A percentile compares a stretch with the other conserved stretches of the same genome.
Conservation (phyloP, 768 basidiomycete species). For the Strobilomyces echinocephalus region DNA sequence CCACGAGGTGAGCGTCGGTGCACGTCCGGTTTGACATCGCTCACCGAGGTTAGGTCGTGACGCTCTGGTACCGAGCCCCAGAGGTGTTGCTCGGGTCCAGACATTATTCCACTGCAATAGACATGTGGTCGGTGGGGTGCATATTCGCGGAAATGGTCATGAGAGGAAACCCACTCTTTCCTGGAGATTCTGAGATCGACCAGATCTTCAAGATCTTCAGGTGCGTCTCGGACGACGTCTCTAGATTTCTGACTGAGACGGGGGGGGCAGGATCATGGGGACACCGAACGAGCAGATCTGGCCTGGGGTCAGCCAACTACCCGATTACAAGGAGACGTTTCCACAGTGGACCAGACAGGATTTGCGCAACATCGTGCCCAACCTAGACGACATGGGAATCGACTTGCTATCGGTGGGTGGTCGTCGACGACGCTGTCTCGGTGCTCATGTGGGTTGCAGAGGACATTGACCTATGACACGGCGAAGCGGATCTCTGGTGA, state of each 20-base stretch:
- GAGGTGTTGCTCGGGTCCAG: conserved; percentile 94
- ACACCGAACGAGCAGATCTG: conserved; percentile 89
- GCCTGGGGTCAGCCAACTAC: conserved; percentile 84
- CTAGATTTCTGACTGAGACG: neutral
- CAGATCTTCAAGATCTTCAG: conserved; percentile 99
- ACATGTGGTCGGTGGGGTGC: conserved; percentile 99
- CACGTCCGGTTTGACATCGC: conserved; percentile 4
- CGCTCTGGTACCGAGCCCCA: conserved; percentile 97
- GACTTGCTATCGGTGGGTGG: conserved; percentile 67
- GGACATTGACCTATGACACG: conserved; percentile 80
- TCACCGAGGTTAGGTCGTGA: conserved; percentile 72
- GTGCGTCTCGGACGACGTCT: conserved; percentile 35
- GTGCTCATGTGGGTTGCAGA: conserved; percentile 31
- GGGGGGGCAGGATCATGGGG: conserved; percentile 68
- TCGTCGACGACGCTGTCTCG: neutral
- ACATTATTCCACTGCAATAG: conserved; percentile 95
- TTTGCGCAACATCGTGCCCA: conserved; percentile 57
- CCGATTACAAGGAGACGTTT: conserved; percentile 96
- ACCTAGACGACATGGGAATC: conserved; percentile 71
- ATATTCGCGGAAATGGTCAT: conserved; percentile 99
- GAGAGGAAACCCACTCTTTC: conserved; percentile 87
- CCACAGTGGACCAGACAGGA: conserved; percentile 89
- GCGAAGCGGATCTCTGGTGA: conserved; percentile 88
- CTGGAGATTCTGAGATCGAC: conserved; percentile 99
- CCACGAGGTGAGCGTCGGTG: conserved; percentile 67